Percentiles rank a stretch among this genome's conserved stretches.
phyloP scores from a whole-genome alignment of 2,329 filamentous ascomycete genomes.

The Cladosporium austrohemisphaericum region DNA sequence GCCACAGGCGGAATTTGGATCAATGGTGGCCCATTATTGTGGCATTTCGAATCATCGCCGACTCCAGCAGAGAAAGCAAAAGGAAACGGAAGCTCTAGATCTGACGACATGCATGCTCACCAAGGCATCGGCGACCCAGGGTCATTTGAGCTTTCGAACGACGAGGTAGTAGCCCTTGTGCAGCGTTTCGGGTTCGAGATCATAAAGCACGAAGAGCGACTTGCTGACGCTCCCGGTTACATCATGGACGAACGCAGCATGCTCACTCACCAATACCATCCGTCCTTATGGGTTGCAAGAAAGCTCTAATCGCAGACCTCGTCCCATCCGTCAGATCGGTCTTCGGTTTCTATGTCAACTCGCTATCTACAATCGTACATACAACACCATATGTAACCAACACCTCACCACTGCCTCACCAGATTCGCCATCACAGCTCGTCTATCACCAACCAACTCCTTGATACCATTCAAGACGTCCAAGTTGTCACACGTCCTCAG shows the following conservation, averaged over 20 bases:
- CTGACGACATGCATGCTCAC: conserved; percentile 3
- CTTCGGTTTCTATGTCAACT: no score
- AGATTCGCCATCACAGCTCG: no score
- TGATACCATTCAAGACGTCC: no score
- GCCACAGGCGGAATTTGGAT: conserved; percentile 75
- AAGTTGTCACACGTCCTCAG: no score
- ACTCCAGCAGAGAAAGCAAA: conserved; percentile 49
- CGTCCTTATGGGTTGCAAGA: conserved; percentile 79
- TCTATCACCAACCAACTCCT: no score
- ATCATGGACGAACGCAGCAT: conserved; percentile 83
- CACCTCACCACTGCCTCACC: no score
- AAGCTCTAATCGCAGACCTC: no score
- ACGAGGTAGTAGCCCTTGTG: conserved; percentile 78
- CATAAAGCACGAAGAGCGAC: conserved; percentile 44
- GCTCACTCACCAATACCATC: conserved; percentile 76
- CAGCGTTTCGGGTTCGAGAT: conserved; percentile 72
- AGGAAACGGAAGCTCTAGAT: conserved; percentile 13
- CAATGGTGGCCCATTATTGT: conserved; percentile 86
- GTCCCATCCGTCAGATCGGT: no score
- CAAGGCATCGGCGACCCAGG: conserved; percentile 74
- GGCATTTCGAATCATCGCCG: conserved; percentile 85
- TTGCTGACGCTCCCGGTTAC: conserved; percentile 69
- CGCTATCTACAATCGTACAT: no score
- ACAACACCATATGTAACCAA: no score
- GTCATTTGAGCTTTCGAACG: conserved; percentile 82